Evolutionary conservation across 2,329 filamentous ascomycete species (phyloP).

Genomic region (Fusarium brevicatenulatum): DNA sequence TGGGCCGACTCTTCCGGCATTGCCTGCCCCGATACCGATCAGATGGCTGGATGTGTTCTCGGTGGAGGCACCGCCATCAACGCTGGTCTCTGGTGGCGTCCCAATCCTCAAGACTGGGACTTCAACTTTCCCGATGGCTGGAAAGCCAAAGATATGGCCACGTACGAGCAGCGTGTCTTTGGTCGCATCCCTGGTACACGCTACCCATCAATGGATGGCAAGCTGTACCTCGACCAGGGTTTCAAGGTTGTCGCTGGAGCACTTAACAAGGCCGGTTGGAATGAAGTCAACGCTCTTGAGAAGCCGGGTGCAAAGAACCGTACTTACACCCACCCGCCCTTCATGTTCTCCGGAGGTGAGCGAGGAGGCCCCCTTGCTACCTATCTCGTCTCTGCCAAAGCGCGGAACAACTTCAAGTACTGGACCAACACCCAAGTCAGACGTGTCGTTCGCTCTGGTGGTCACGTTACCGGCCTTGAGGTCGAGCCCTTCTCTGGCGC

Average conservation of each 20-base stretch:
- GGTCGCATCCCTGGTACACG: slow-evolving; percentile 8
- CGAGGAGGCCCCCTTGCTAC: slow-evolving; percentile 5
- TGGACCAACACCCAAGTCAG: slow-evolving; percentile 17
- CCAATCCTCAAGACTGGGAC: slow-evolving; percentile 6
- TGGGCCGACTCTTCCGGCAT: slow-evolving; percentile 8
- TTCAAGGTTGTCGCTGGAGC: slow-evolving; percentile 8
- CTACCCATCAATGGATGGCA: slow-evolving; percentile 4
- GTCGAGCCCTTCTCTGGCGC: slow-evolving; percentile 6
- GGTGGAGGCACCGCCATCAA: slow-evolving; percentile 12
- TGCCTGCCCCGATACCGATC: slow-evolving; percentile 8
- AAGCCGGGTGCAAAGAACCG: not conserved
- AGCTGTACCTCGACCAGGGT: slow-evolving; percentile 12
- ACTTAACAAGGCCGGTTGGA: slow-evolving; percentile 1
- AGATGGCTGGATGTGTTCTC: slow-evolving; percentile 16
- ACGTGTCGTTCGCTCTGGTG: slow-evolving; percentile 7
- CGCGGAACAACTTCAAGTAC: slow-evolving; percentile 3
- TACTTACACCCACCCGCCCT: slow-evolving; percentile 5
- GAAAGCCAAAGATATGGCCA: slow-evolving; percentile 9
- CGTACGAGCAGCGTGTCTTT: slow-evolving; percentile 12
- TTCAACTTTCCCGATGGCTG: slow-evolving; percentile 17
- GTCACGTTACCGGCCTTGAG: slow-evolving; percentile 2
- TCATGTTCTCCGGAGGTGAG: slow-evolving; percentile 5
- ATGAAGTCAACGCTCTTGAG: not conserved
- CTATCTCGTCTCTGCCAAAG: slow-evolving; percentile 6
- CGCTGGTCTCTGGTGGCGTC: slow-evolving; percentile 19